A percentile compares a stretch with the other conserved stretches of the same genome.
phyloP scores from a whole-genome alignment of 345 rosid species.

The Eutrema yunnanense region DNA sequence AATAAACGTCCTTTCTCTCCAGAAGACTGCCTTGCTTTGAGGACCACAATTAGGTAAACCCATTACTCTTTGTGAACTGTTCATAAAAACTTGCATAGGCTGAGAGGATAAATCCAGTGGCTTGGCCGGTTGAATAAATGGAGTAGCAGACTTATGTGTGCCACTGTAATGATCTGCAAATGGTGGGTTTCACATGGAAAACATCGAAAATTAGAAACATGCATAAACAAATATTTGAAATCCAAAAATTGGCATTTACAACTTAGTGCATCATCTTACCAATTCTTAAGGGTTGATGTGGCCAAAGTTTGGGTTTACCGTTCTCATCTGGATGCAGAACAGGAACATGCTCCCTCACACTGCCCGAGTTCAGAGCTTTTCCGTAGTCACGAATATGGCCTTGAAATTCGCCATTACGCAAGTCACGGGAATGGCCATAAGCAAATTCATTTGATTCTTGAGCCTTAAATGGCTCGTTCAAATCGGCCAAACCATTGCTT shows the following conservation, averaged over 20 bases:
- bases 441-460: constrained; percentile 36
- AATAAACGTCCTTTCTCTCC: constrained; percentile 46
- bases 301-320: constrained; percentile 27
- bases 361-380: constrained; percentile 29
- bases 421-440: constrained; percentile 17
- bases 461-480: constrained; percentile 48
- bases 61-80: constrained; percentile 43
- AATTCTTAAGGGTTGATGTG: constrained; percentile 11
- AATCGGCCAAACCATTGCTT: constrained; percentile 34
- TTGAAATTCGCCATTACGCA: constrained; percentile 33
- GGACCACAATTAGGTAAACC: constrained; percentile 40
- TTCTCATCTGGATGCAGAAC: constrained; percentile 33
- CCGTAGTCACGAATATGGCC: constrained; percentile 29
- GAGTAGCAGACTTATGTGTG: constrained; percentile 18
- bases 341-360: constrained; percentile 33
- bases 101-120: constrained; percentile 10
- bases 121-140: constrained; percentile 23
- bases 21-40: constrained; percentile 42
- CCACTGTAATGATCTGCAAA: constrained; percentile 27
- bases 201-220: not conserved
- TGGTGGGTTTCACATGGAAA: not conserved
- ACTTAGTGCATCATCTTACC: constrained; percentile 18
- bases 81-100: constrained; percentile 20
- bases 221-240: not conserved
- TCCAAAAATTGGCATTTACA: not conserved